Conservation (phyloP, 495 filamentous ascomycete genomes). For the Hypoxylon intermedium region DNA sequence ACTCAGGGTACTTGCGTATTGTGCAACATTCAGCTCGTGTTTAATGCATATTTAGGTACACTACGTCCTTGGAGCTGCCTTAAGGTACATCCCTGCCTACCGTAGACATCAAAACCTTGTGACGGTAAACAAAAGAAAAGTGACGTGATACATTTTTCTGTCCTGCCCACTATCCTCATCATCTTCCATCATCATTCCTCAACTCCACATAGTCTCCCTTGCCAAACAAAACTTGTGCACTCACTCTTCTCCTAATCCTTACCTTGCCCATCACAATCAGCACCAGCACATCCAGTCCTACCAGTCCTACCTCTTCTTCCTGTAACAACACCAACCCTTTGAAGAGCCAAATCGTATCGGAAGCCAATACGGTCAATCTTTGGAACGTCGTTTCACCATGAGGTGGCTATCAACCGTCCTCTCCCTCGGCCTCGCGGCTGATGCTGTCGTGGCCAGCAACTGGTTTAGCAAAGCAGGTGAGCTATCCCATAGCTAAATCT, state of each 20-base stretch:
- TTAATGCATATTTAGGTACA: background rate
- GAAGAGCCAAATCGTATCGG: background rate
- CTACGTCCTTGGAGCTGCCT: background rate
- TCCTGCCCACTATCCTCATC: constrained; percentile 17
- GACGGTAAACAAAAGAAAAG: constrained; percentile 36
- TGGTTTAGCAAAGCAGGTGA: constrained; percentile 87
- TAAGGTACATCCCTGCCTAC: background rate
- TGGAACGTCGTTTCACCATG: constrained; percentile 58
- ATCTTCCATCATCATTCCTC: constrained; percentile 27
- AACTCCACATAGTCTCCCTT: constrained; percentile 17
- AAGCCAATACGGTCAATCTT: background rate
- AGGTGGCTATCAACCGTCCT: constrained; percentile 75
- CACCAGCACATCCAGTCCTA: too few relatives aligned
- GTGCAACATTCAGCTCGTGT: too few relatives aligned
- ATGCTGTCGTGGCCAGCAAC: constrained; percentile 70
- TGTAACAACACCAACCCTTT: constrained; percentile 1
- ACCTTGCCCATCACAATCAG: constrained; percentile 6
- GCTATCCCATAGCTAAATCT: constrained; percentile 39
- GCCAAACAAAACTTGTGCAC: constrained; percentile 16
- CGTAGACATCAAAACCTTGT: constrained; percentile 12
- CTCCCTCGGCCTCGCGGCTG: constrained; percentile 72
- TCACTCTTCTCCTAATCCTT: constrained; percentile 7
- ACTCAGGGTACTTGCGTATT: too few relatives aligned
- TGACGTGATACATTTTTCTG: constrained; percentile 37
- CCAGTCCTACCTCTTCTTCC: background rate